Evolutionary conservation across 345 rosid genomes (phyloP), one percentile per base, ranked within the genome.

Genomic region (Citrus reticulata): DNA sequence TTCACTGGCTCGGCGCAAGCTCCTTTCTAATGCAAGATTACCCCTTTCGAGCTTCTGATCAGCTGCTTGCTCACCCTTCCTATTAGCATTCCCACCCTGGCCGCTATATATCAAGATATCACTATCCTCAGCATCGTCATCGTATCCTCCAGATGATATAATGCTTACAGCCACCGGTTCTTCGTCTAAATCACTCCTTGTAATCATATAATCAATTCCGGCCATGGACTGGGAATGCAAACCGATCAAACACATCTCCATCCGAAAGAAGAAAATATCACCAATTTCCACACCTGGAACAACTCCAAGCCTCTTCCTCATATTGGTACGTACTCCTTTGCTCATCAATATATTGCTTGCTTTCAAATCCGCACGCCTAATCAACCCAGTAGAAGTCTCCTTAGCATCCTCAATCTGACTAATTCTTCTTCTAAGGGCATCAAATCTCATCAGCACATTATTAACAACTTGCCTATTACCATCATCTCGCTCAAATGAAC

Each of bases 41-140:
- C 99, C 98, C 81, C 98, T 87, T 80, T 90, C 97, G 4, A 96
- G 88, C 84, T 96, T 90, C 87, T 96, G 98, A 85, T 94, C 92
- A 32, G 90, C 83, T 6, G 91, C 81, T 77, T 87, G 89, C 79
- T 87, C 90, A 78, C 88, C 90, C 75, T 82, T 84, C 78, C 66
- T 81, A 81, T 87, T 88, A 57, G 84, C 89, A 63, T 75, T 75
- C 61, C 99, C 98, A 25, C 99, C 99, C 9, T 91, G 95, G 62
- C 99, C 98, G 63, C 89, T 89, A 75, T 96, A 94, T 51, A 94
- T 81, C 71, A 96, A 76, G 61, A 93, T 88, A 81, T 94, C 93
- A 1, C 85, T 79, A 82, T 91, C 90, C 68, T 88, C 94, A 49
- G 86, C 93, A 74, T 89, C 91, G 16, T 96, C 95, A 80, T 92